A percentile compares a stretch with the other conserved stretches of the same genome.
These are phyloP conservation scores for Leccinum holopus DNA, from an alignment of 1,284 basidiomycete genomes.

Conservation along the genomic window DNA sequence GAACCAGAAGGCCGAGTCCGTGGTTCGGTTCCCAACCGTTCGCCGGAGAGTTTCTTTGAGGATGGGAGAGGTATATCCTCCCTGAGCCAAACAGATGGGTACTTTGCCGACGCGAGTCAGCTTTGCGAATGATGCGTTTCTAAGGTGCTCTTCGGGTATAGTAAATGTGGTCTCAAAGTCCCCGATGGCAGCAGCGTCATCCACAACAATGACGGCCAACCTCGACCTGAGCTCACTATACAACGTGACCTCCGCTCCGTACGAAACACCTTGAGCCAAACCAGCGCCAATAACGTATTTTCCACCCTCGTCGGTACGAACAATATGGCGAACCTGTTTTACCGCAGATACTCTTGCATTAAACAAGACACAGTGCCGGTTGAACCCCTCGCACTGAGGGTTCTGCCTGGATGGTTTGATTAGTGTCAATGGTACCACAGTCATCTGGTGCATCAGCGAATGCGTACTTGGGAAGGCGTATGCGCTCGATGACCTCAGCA, in stretches of 20 bases:
- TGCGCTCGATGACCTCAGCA: slow-evolving; percentile 6
- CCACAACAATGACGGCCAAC: not conserved
- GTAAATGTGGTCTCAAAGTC: slow-evolving; percentile 19
- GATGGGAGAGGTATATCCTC: not conserved
- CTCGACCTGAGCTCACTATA: slow-evolving; percentile 3
- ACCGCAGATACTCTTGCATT: slow-evolving; percentile 5
- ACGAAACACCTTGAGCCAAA: slow-evolving; percentile 17
- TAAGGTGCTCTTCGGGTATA: not conserved
- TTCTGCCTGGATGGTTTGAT: slow-evolving; percentile 10
- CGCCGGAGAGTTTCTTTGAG: slow-evolving; percentile 3
- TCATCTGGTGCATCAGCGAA: not conserved
- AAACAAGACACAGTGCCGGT: slow-evolving; percentile 22
- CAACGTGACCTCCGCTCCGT: slow-evolving; percentile 16
- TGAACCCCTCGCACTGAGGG: slow-evolving; percentile 20
- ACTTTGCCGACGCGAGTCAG: slow-evolving; percentile 16
- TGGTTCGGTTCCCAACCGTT: not conserved
- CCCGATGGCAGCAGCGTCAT: slow-evolving; percentile 7
- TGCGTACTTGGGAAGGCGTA: slow-evolving; percentile 16
- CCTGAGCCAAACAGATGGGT: slow-evolving; percentile 6
- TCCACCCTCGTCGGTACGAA: not conserved
- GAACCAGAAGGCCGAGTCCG: slow-evolving; percentile 1
- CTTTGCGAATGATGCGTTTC: slow-evolving; percentile 9
- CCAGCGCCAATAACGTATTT: slow-evolving; percentile 17
- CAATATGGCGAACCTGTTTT: slow-evolving; percentile 3
- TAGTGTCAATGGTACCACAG: not conserved